Percentiles rank a stretch among this genome's conserved stretches.
Conservation (phyloP, 495 filamentous ascomycete genomes). For the Amphirosellinia nigrospora region DNA sequence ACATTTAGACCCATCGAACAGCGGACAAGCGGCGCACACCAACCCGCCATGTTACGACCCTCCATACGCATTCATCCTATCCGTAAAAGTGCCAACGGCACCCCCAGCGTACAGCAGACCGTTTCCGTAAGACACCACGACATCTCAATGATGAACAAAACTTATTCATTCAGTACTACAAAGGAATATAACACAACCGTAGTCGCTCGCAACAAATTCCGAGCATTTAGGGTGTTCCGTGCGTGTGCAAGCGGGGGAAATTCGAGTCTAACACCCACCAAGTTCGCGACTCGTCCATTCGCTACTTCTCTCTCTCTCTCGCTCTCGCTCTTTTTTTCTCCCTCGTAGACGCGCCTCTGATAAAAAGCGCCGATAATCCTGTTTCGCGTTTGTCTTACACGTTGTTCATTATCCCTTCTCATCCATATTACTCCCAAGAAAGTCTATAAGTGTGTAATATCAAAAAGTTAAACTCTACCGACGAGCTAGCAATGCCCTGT, state of each 20-base stretch:
- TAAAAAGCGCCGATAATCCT: not conserved
- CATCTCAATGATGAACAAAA: not conserved
- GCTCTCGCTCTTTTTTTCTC: not conserved
- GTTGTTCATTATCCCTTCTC: not conserved
- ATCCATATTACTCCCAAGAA: conserved; percentile 5
- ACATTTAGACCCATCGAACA: too few relatives aligned
- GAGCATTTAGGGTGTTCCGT: not conserved
- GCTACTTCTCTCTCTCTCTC: not conserved
- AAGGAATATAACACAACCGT: not conserved
- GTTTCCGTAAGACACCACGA: not conserved
- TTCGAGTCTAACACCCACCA: not conserved
- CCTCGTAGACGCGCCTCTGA: not conserved
- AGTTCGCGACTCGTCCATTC: not conserved
- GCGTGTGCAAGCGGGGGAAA: not conserved
- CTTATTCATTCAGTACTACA: not conserved
- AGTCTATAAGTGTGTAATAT: not conserved
- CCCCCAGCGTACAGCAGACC: not conserved
- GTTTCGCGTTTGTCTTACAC: not conserved
- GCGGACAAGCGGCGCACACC: too few relatives aligned
- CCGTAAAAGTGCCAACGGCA: not conserved
- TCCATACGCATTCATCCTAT: too few relatives aligned
- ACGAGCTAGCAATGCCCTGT: conserved; percentile 32
- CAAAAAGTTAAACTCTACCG: conserved; percentile 28
- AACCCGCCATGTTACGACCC: too few relatives aligned
- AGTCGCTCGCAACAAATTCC: not conserved